These are phyloP conservation scores for Pistacia vera DNA, from an alignment of 345 rosid species.

Conservation along the genomic window DNA sequence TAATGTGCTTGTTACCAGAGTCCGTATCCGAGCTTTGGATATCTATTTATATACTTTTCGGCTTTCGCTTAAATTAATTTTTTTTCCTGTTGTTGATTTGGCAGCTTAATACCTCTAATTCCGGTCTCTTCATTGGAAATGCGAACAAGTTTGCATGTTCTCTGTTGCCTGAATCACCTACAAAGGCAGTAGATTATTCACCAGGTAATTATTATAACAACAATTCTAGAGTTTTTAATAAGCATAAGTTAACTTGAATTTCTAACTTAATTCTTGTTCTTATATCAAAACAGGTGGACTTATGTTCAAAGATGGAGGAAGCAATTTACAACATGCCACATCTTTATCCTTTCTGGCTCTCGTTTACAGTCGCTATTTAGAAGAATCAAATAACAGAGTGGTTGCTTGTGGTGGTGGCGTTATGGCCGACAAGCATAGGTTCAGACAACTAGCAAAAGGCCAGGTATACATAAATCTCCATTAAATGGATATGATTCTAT, in stretches of 20 bases:
- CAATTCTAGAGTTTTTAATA: neutral
- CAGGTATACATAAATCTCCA: conserved; percentile 38
- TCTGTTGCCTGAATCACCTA: conserved; percentile 59
- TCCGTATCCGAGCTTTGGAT: conserved; percentile 9
- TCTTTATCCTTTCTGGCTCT: conserved; percentile 50
- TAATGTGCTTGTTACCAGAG: conserved; percentile 72
- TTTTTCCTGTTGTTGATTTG: neutral
- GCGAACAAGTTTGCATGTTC: conserved; percentile 50
- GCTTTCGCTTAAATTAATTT: neutral
- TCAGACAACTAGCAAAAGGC: conserved; percentile 35
- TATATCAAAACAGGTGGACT: conserved; percentile 40
- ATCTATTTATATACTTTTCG: too few relatives aligned
- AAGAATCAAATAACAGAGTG: conserved; percentile 10
- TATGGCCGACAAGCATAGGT: conserved; percentile 26
- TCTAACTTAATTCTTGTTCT: neutral
- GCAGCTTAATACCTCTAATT: conserved; percentile 22
- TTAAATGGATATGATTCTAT: neutral
- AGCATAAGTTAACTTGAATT: too few relatives aligned
- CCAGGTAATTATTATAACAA: conserved; percentile 33
- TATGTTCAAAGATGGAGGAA: conserved; percentile 51
- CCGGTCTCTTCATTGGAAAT: conserved; percentile 22
- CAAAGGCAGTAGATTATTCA: conserved; percentile 43
- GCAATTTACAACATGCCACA: conserved; percentile 64
- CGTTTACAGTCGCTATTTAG: conserved; percentile 41
- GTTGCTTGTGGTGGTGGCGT: conserved; percentile 38